These are phyloP conservation scores for Trichosporon faecale DNA, from an alignment of 1,284 basidiomycete species.

Conservation along the genomic window DNA sequence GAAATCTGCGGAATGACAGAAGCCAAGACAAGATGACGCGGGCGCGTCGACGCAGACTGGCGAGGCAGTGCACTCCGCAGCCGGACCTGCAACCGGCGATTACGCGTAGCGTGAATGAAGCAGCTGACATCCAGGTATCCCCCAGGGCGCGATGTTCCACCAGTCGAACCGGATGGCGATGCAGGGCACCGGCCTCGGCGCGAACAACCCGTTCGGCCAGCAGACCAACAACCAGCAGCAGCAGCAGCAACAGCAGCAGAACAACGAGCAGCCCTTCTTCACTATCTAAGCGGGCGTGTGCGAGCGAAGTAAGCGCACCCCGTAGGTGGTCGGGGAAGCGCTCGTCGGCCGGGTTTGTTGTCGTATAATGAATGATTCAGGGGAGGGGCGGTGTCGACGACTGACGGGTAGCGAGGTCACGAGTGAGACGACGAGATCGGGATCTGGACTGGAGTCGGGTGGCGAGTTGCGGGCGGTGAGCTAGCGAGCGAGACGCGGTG, in stretches of 20 bases:
- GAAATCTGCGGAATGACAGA: not conserved
- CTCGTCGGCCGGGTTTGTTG: not conserved
- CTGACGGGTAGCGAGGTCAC: too few species aligned
- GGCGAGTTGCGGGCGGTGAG: too few species aligned
- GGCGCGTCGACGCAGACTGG: not conserved
- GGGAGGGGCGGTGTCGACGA: too few species aligned
- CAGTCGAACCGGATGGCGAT: constrained; percentile 58
- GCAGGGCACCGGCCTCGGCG: constrained; percentile 59
- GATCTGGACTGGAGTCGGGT: too few species aligned
- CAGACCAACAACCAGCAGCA: constrained; percentile 51
- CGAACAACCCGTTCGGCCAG: constrained; percentile 71
- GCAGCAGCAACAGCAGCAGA: constrained; percentile 31
- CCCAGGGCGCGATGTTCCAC: constrained; percentile 57
- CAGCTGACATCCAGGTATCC: constrained; percentile 59
- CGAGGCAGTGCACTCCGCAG: constrained; percentile 10
- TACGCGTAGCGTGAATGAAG: not conserved
- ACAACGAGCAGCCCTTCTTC: constrained; percentile 76
- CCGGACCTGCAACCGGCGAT: too few species aligned
- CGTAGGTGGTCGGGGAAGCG: not conserved
- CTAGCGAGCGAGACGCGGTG: too few species aligned
- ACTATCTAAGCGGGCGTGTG: constrained; percentile 58
- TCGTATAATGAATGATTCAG: not conserved
- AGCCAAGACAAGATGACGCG: not conserved
- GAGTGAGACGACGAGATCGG: too few species aligned
- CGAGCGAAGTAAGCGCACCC: not conserved